Evolutionary conservation across 495 filamentous ascomycete genomes (phyloP), one percentile per base, ranked within the genome.

Genomic region (Xylaria grammica): DNA sequence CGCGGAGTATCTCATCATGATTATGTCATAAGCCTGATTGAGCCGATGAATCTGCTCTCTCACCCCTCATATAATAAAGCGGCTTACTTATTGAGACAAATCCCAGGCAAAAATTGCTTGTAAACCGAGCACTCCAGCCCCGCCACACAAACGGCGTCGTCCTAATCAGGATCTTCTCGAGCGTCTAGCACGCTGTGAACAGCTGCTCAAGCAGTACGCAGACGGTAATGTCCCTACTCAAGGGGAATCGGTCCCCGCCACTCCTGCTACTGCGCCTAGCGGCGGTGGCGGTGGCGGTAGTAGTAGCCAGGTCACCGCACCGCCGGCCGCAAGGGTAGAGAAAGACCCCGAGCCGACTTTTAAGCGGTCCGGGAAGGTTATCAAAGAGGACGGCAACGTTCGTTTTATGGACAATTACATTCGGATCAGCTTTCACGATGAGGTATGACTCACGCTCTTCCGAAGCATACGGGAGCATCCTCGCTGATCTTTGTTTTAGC

Each of bases 101-200:
- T 20, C 34, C 54, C 67, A 81, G 78, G 73, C 77, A 34, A 73
- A 76, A 55, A 71, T 79, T 42, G 66, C 71, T 54, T 81, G 78
- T 63, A 73, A 68, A 8, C 77, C 78, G n/a, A 77, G 73, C 62
- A 79, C 69, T 22, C 78, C 78, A 17, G 76, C 78, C 9, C 77
- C 76, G 2, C 63, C 75, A 20, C 74, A 75, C 40, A 78, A 79
- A 66, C 74, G 78, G 3, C 60, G 73, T 34, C 69, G 75, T 11
- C 77, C 77, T 4, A 75, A 79, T 63, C 78, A 81, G 57, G 77
- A 78, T 57, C 72, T 81, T n/a, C 75, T 78, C 57, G 78, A 79
- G 62, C 69, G 77, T 17, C 63, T 81, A 26, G 72, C 75, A 6
- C 65, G 78, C 11, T 80, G 78, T 53, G 78, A 80, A 62, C 72